Conservation (phyloP, 805 yeast species). For the Torulaspora gathmanii region DNA sequence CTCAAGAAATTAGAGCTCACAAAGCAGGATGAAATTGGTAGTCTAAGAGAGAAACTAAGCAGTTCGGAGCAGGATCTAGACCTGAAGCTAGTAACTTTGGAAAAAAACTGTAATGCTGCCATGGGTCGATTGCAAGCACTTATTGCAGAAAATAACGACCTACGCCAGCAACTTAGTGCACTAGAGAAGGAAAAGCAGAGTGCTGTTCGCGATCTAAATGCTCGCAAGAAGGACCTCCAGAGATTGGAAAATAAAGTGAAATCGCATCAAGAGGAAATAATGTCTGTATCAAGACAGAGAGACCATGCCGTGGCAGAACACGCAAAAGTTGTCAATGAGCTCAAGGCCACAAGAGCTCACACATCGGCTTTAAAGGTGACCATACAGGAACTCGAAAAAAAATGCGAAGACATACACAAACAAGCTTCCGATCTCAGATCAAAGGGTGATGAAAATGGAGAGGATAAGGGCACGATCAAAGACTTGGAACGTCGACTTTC, state of each 20-base stretch:
- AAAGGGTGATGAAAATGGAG: slow-evolving; percentile 34
- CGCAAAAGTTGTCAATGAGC: slow-evolving; percentile 25
- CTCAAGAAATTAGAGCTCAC: slow-evolving; percentile 9
- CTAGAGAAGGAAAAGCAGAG: slow-evolving; percentile 38
- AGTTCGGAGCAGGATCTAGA: slow-evolving; percentile 36
- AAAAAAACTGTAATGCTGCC: slow-evolving; percentile 35
- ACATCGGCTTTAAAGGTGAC: slow-evolving; percentile 24
- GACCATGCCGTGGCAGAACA: slow-evolving; percentile 31
- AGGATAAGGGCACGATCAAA: slow-evolving; percentile 28
- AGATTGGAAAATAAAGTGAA: slow-evolving; percentile 27
- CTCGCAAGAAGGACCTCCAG: slow-evolving; percentile 37
- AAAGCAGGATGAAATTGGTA: slow-evolving; percentile 37
- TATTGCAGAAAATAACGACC: slow-evolving; percentile 42
- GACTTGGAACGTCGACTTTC: slow-evolving; percentile 36
- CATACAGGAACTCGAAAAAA: slow-evolving; percentile 42
- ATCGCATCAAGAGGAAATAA: slow-evolving; percentile 28
- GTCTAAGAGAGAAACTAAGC: slow-evolving; percentile 32
- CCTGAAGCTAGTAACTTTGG: slow-evolving; percentile 34
- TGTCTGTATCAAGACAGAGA: slow-evolving; percentile 31
- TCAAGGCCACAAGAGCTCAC: slow-evolving; percentile 29
- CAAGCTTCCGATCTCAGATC: slow-evolving; percentile 15
- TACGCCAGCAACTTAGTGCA: slow-evolving; percentile 39
- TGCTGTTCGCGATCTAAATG: slow-evolving; percentile 34
- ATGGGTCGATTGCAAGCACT: slow-evolving; percentile 38
- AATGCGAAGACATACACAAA: slow-evolving; percentile 35